These are phyloP conservation scores for Amphicarpaea edgeworthii DNA, from an alignment of 306 rosid genomes.

Conservation along the genomic window DNA sequence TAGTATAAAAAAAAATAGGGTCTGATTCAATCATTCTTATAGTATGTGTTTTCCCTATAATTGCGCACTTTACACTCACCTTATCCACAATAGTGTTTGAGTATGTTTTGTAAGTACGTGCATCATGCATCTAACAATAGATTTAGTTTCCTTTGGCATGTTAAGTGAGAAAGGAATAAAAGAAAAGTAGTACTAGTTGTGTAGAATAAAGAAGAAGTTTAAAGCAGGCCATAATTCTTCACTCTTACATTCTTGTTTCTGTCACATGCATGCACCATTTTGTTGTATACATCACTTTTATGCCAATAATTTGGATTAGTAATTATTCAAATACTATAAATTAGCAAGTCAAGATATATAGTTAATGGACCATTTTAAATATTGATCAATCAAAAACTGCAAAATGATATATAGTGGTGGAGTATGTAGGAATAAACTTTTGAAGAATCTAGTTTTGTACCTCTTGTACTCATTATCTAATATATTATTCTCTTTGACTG, in stretches of 20 bases:
- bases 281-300: neutral
- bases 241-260: neutral
- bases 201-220: neutral
- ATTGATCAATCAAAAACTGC: neutral
- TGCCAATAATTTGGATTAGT: neutral
- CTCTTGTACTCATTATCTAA: no score
- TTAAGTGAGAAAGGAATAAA: neutral
- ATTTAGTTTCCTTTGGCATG: neutral
- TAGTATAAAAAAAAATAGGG: neutral
- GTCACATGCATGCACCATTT: neutral
- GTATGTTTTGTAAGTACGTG: neutral
- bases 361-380: neutral
- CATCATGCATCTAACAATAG: neutral
- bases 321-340: neutral
- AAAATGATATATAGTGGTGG: neutral
- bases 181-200: neutral
- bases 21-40: neutral
- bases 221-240: neutral
- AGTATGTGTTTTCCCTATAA: neutral
- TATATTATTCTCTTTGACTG: no score
- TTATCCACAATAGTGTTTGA: neutral
- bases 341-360: neutral
- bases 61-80: neutral
- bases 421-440: neutral
- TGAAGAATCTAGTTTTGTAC: neutral